phyloP scores from a whole-genome alignment of 768 basidiomycete species.

The Podaxis sp. region DNA sequence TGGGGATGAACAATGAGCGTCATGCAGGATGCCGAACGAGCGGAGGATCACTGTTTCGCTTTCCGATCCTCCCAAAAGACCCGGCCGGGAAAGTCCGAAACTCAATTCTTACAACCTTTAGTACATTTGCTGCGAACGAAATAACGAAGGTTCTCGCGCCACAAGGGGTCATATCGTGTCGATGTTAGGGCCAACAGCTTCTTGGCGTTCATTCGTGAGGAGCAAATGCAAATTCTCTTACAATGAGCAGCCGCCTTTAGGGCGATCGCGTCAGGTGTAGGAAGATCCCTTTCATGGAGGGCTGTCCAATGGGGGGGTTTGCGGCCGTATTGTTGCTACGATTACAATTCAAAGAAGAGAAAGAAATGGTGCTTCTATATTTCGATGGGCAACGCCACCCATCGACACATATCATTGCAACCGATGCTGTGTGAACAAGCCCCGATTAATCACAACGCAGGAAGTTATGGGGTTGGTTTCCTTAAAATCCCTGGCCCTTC shows the following conservation, averaged over 20 bases:
- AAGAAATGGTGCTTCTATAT: neutral
- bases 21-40: neutral
- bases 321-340: neutral
- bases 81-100: neutral
- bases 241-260: neutral
- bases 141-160: neutral
- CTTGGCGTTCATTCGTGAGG: neutral
- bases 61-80: neutral
- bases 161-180: constrained; percentile 5
- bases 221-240: neutral
- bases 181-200: neutral
- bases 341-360: neutral
- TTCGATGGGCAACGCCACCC: neutral
- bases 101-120: too few relatives aligned
- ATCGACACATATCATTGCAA: neutral
- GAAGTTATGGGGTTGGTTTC: neutral
- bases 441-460: neutral
- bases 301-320: neutral
- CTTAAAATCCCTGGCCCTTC: neutral
- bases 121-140: too few relatives aligned
- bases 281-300: neutral
- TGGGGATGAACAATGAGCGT: too few relatives aligned
- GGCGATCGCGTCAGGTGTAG: neutral
- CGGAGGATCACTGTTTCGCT: neutral
- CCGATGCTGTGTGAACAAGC: neutral